These are phyloP conservation scores for Tricladium varicosporioides DNA, from an alignment of 2,329 filamentous ascomycete species.

Conservation along the genomic window DNA sequence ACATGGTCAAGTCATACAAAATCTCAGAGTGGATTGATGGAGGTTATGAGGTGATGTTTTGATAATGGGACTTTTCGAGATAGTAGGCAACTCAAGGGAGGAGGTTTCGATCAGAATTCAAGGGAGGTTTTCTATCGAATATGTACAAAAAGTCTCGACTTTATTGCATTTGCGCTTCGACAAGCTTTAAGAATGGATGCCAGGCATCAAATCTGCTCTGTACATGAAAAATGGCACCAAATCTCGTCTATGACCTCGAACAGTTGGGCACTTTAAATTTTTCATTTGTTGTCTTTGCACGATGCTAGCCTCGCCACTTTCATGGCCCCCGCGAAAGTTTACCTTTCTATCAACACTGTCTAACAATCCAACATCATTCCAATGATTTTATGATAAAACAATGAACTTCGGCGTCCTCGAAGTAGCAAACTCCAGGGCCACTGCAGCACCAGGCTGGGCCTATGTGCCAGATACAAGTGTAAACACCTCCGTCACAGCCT, in stretches of 20 bases:
- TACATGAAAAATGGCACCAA: not conserved
- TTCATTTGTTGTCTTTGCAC: not conserved
- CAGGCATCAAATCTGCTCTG: conserved; percentile 11
- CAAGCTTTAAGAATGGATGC: conserved; percentile 18
- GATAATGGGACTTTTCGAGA: not conserved
- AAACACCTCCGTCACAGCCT: conserved; percentile 52
- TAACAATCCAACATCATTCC: not conserved
- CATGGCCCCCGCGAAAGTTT: conserved; percentile 5
- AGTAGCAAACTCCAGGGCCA: conserved; percentile 67
- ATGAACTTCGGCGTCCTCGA: conserved; percentile 79
- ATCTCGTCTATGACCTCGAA: not conserved
- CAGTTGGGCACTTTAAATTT: not conserved
- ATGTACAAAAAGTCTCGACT: conserved; percentile 24
- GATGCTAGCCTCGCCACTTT: conserved; percentile 18
- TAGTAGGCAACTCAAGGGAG: not conserved
- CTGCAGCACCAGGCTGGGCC: conserved; percentile 81
- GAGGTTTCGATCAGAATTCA: not conserved
- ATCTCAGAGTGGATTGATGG: conserved; percentile 1
- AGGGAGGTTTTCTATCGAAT: not conserved
- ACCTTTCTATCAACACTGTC: not conserved
- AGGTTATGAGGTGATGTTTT: conserved; percentile 1
- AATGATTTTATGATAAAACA: conserved; percentile 39
- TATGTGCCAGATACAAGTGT: conserved; percentile 77
- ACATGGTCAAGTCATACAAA: not conserved
- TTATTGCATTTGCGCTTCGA: conserved; percentile 17